Percentiles rank a stretch among this genome's conserved stretches.
These are phyloP conservation scores for Kitagawia praeruptora DNA, from an alignment of 129 eudicot species.

Conservation along the genomic window DNA sequence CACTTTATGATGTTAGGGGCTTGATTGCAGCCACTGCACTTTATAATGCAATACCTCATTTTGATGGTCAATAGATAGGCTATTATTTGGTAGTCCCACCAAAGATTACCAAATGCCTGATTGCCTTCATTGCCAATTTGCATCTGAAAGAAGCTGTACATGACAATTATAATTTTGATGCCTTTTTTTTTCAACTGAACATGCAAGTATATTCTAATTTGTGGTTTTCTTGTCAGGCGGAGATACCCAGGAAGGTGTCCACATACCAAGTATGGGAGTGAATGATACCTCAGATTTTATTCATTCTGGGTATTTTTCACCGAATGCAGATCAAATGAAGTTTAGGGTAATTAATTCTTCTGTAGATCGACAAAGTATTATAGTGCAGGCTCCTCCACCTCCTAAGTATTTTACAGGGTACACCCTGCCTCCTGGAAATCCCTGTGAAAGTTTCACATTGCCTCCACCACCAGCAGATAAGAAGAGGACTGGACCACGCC, in stretches of 20 bases:
- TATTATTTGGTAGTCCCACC: not conserved
- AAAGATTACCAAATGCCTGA: not conserved
- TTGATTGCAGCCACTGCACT: not conserved
- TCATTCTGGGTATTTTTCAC: conserved; percentile 19
- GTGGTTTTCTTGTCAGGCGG: conserved; percentile 48
- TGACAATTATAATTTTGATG: not conserved
- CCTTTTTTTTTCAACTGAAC: not conserved
- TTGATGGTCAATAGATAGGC: not conserved
- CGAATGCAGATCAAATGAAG: conserved; percentile 17
- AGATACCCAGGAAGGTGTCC: conserved; percentile 37
- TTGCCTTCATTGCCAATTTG: not conserved
- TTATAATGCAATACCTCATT: not conserved
- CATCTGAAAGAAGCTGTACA: not conserved
- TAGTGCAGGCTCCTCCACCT: conserved; percentile 34
- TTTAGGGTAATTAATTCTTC: conserved; percentile 15
- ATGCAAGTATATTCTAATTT: not conserved
- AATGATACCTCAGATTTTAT: conserved; percentile 21
- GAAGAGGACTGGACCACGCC: conserved; percentile 69
- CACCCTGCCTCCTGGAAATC: conserved; percentile 79
- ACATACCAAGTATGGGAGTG: conserved; percentile 32
- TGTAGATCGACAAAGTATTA: conserved; percentile 8
- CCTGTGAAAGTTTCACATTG: conserved; percentile 58
- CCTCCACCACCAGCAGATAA: conserved; percentile 91
- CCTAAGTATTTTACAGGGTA: conserved; percentile 66
- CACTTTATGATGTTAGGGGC: not conserved